Evolutionary conservation across 106 monocot genomes (phyloP).

Genomic region (Platanthera guangdongensis): DNA sequence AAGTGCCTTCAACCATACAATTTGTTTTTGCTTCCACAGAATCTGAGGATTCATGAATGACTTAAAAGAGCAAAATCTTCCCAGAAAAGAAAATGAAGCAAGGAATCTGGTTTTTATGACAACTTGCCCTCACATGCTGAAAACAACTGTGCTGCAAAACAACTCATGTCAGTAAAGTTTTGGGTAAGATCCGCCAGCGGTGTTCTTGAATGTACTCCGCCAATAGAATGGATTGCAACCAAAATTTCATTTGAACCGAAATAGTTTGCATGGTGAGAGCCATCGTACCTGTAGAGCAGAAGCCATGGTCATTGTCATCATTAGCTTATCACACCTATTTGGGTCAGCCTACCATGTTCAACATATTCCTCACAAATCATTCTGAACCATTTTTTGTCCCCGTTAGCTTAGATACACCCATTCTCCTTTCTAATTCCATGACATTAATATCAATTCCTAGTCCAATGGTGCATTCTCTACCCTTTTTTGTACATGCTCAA

Average conservation of each 20-base stretch:
- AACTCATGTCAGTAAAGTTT: constrained; percentile 18
- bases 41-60: neutral
- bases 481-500: no score
- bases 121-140: constrained; percentile 19
- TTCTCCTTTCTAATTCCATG: no score
- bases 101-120: neutral
- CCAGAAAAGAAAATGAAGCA: neutral
- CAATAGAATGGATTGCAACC: neutral
- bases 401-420: no score
- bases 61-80: neutral
- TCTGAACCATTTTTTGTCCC: no score
- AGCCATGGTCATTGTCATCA: no score
- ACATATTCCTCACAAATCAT: no score
- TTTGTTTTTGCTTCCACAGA: constrained; percentile 15
- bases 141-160: constrained; percentile 2
- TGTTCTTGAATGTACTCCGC: constrained; percentile 16
- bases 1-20: constrained; percentile 24
- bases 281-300: constrained; percentile 24
- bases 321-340: no score
- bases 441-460: no score
- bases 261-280: constrained; percentile 19
- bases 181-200: constrained; percentile 45
- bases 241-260: constrained; percentile 11
- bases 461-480: no score
- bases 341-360: no score